phyloP scores from a whole-genome alignment of 257 asterid genomes.

The Nicotiana otophora region DNA sequence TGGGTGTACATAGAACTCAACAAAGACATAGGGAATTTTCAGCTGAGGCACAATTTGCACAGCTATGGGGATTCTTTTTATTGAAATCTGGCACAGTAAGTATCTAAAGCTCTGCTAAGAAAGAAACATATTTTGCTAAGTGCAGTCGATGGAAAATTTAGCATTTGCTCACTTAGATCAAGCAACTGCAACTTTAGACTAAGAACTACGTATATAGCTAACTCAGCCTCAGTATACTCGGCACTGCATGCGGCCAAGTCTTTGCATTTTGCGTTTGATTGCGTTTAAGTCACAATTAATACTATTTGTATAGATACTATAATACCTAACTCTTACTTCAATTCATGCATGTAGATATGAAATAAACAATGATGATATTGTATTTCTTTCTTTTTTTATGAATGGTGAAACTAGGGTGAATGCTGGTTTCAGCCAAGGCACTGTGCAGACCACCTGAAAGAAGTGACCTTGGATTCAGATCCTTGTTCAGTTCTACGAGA shows the following conservation, averaged over 20 bases:
- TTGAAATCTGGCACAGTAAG: background rate
- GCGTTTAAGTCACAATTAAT: background rate
- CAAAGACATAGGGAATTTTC: too few relatives aligned
- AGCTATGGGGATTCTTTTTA: too few relatives aligned
- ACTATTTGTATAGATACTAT: background rate
- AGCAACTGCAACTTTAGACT: background rate
- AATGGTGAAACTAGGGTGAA: slow-evolving; percentile 8
- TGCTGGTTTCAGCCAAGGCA: slow-evolving; percentile 23
- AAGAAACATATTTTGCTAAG: background rate
- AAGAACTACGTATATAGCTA: background rate
- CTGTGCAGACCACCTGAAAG: background rate
- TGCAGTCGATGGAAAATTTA: too few relatives aligned
- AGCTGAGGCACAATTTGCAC: background rate
- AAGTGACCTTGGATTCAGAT: background rate
- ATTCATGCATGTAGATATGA: background rate
- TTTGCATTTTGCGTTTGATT: background rate
- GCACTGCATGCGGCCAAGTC: background rate
- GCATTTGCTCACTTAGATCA: background rate
- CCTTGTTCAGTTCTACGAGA: background rate
- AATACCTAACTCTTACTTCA: background rate
- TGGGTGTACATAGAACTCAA: too few relatives aligned
- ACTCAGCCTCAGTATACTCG: background rate
- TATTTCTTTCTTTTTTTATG: background rate
- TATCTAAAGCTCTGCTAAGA: background rate
- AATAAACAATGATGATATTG: background rate